phyloP scores from a whole-genome alignment of 2,329 filamentous ascomycete genomes.

The Penicillium sp. region DNA sequence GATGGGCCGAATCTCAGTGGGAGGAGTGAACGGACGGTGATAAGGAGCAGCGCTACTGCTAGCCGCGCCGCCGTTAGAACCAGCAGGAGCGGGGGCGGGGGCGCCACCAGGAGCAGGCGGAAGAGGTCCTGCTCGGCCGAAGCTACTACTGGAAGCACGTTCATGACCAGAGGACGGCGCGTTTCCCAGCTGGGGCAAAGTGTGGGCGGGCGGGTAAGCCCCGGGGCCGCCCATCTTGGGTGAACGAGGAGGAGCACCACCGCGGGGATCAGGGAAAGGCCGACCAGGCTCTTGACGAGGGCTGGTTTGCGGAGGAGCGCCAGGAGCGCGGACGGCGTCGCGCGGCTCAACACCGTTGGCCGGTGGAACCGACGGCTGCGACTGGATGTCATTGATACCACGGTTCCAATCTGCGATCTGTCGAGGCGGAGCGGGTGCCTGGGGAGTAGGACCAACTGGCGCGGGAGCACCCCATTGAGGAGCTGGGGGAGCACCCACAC shows the following conservation, averaged over 20 bases:
- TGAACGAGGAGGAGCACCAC: slow-evolving; percentile 54
- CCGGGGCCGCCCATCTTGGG: slow-evolving; percentile 57
- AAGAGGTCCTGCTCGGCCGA: slow-evolving; percentile 39
- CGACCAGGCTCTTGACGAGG: slow-evolving; percentile 71
- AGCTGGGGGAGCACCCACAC: slow-evolving; percentile 77
- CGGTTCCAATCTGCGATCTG: slow-evolving; percentile 61
- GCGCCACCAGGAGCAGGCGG: slow-evolving; percentile 51
- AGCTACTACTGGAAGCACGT: slow-evolving; percentile 33
- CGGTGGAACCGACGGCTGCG: slow-evolving; percentile 50
- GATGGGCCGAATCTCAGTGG: slow-evolving; percentile 77
- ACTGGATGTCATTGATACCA: slow-evolving; percentile 74
- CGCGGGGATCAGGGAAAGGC: slow-evolving; percentile 64
- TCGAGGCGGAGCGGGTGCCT: slow-evolving; percentile 64
- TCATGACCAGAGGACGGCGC: slow-evolving; percentile 45
- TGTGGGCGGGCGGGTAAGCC: slow-evolving; percentile 50
- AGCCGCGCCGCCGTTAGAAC: slow-evolving; percentile 51
- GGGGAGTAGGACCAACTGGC: slow-evolving; percentile 46
- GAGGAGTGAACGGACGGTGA: slow-evolving; percentile 70
- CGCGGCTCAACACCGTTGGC: slow-evolving; percentile 80
- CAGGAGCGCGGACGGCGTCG: slow-evolving; percentile 67
- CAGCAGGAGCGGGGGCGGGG: not conserved
- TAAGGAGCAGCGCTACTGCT: slow-evolving; percentile 65
- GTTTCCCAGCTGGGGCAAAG: slow-evolving; percentile 52
- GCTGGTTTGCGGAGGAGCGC: slow-evolving; percentile 69
- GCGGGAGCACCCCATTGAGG: slow-evolving; percentile 86